Base-by-base conservation (phyloP, 805 yeast species). In the Jamesozyma jinghongensis region DNA sequence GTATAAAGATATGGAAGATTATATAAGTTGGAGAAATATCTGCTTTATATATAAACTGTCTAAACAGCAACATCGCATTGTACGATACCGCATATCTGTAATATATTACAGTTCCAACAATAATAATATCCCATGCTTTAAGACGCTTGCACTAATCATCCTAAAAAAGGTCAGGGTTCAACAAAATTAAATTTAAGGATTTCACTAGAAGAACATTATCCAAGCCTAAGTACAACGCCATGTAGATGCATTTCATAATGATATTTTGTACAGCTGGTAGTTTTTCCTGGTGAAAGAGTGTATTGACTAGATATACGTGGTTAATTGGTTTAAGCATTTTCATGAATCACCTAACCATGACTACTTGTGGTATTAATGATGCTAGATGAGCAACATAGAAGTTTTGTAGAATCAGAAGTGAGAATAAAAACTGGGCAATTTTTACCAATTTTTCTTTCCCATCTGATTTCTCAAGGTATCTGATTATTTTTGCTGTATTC, bases 371-470 rank as follows among this genome's bases (percentile, higher is more conserved):
- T 19, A 25, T 35, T 7, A 35, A n/a, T 28, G 16, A 26, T 8
- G 32, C 12, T 27, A 27, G 5, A 14, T 18, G 3, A 6, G 16
- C 5, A 36, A 58, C 59, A 62, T 79, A 82, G 46, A 85, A 60
- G 17, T 71, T 66, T 50, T 71, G 71, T 59, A 78, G 70, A 43
- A 72, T 58, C 38, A 61, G 62, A 27, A 79, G 71, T 36, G 69
- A 68, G 4, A 16, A 13, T 5, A 83, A 70, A 66, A 87, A 87
- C 49, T 88, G 95, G 36, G 85, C 72, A 40, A 82, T 65, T 51
- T 96, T 79, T 54, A 84, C 70, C 12, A 79, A 61, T 67, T 87
- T 87, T 58, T 87, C 96, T 51, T 95, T 73, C 43, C 90, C 90
- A 32, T 79, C 75, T 14, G 81, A 69, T 37, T 76, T 63, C 54